A percentile compares a stretch with the other conserved stretches of the same genome.
These are phyloP conservation scores for Trypanosomatidae sp. DNA, from an alignment of 208 protist genomes.

Conservation along the genomic window DNA sequence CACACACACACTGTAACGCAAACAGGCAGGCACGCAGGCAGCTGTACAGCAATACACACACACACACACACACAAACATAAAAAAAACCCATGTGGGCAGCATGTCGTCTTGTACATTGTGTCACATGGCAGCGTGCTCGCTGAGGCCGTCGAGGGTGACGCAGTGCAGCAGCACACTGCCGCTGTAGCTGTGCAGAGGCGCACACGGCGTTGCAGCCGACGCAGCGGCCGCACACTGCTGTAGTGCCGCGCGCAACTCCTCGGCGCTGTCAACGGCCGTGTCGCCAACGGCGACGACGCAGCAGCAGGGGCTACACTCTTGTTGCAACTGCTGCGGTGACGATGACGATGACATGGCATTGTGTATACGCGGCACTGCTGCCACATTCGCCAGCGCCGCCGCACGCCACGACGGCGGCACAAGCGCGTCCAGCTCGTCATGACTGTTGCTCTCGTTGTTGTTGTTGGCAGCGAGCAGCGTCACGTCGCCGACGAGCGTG, in stretches of 20 bases:
- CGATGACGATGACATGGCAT: too few species aligned
- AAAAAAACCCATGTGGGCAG: too few species aligned
- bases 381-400: constrained; percentile 9
- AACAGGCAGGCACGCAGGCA: too few species aligned
- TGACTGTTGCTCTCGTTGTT: too few species aligned
- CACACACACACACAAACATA: too few species aligned
- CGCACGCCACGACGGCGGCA: constrained; percentile 8
- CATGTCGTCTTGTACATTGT: too few species aligned
- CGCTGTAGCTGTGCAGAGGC: not conserved
- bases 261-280: constrained; percentile 5
- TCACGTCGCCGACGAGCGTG: constrained; percentile 19
- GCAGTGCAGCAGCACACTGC: constrained; percentile 6
- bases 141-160: not conserved
- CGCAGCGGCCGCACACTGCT: not conserved
- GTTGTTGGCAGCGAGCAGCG: constrained; percentile 5
- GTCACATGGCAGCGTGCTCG: too few species aligned
- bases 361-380: too few species aligned
- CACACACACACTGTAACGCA: too few species aligned
- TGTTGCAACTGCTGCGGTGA: too few species aligned
- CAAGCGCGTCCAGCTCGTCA: constrained; percentile 8
- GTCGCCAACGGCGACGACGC: constrained; percentile 19
- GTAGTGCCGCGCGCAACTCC: constrained; percentile 15
- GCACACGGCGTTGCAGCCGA: not conserved
- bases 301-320: constrained; percentile 5
- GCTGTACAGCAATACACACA: too few species aligned